These are phyloP conservation scores for Pythium periplocum DNA, from an alignment of 352 stramenopile genomes.

Conservation along the genomic window DNA sequence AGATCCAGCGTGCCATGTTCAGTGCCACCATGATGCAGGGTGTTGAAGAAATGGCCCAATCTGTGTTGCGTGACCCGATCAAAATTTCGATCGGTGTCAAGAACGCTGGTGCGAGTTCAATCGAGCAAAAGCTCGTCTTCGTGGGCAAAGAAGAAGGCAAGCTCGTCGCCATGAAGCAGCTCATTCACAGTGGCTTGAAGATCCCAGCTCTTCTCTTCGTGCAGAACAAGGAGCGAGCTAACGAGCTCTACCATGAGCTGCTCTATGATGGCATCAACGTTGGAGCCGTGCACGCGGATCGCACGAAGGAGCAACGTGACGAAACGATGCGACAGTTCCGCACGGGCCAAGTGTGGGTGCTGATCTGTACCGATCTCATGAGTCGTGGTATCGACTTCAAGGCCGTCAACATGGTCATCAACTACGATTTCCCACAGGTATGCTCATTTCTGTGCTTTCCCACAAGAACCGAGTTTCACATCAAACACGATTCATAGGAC, in stretches of 20 bases:
- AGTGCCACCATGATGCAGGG: conserved; percentile 95
- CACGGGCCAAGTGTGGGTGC: conserved; percentile 95
- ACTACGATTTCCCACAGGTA: conserved; percentile 97
- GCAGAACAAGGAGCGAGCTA: conserved; percentile 97
- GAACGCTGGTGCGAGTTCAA: conserved; percentile 85
- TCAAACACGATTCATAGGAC: conserved; percentile 26
- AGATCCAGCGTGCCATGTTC: conserved; percentile 94
- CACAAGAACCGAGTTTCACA: neutral
- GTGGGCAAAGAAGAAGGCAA: conserved; percentile 99
- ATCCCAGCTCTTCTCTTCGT: conserved; percentile 98
- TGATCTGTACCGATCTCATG: conserved; percentile 99
- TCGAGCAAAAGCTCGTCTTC: conserved; percentile 96
- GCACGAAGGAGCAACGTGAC: conserved; percentile 92
- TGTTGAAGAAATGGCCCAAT: conserved; percentile 94
- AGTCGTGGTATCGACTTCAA: conserved; percentile 99
- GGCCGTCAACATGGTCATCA: conserved; percentile 99
- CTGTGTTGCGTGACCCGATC: conserved; percentile 94
- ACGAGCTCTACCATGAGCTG: conserved; percentile 97
- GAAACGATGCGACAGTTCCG: conserved; percentile 95
- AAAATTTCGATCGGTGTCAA: conserved; percentile 92
- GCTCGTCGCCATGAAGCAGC: conserved; percentile 93
- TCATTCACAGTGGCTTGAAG: conserved; percentile 90
- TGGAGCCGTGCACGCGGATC: conserved; percentile 96
- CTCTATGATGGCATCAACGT: conserved; percentile 97
- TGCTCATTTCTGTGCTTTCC: neutral